Percentiles rank a stretch among this genome's conserved stretches.
These are phyloP conservation scores for Saturnispora galanensis DNA, from an alignment of 805 yeast species.

Conservation along the genomic window DNA sequence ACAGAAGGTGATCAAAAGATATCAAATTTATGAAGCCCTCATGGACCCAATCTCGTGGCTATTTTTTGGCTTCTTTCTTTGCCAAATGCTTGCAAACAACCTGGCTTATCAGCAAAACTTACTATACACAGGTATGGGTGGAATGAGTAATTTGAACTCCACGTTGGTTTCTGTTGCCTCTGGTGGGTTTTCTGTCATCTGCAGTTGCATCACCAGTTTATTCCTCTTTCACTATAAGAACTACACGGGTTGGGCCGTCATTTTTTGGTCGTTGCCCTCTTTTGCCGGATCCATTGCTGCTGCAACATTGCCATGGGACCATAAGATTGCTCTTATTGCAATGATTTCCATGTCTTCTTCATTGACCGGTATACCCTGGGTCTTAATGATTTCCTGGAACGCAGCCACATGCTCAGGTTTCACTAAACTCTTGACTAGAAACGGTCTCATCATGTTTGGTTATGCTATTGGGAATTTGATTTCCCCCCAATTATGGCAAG, in stretches of 20 bases:
- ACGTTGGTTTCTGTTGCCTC: slow-evolving; percentile 46
- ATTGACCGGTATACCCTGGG: slow-evolving; percentile 24
- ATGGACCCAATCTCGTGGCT: slow-evolving; percentile 41
- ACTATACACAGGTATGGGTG: slow-evolving; percentile 34
- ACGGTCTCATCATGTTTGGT: slow-evolving; percentile 37
- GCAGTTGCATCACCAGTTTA: slow-evolving; percentile 30
- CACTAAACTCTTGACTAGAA: slow-evolving; percentile 42
- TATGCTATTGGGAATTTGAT: slow-evolving; percentile 42
- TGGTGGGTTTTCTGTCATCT: slow-evolving; percentile 38
- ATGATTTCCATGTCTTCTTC: slow-evolving; percentile 39
- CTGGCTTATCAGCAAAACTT: slow-evolving; percentile 43
- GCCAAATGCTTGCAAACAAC: slow-evolving; percentile 43
- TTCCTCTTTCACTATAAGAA: slow-evolving; percentile 27
- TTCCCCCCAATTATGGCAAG: slow-evolving; percentile 49
- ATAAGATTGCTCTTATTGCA: slow-evolving; percentile 37
- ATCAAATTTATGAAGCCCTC: slow-evolving; percentile 41
- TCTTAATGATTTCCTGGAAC: slow-evolving; percentile 20
- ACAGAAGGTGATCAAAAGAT: slow-evolving; percentile 35
- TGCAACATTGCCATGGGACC: slow-evolving; percentile 33
- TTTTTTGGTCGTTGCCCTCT: slow-evolving; percentile 27
- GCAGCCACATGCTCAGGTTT: slow-evolving; percentile 35
- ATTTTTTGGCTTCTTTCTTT: slow-evolving; percentile 31
- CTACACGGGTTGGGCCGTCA: slow-evolving; percentile 27
- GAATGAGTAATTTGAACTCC: slow-evolving; percentile 32
- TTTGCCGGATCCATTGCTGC: slow-evolving; percentile 17